These are phyloP conservation scores for Cutaneotrichosporon sp. DNA, from an alignment of 1,284 basidiomycete species.

Conservation along the genomic window DNA sequence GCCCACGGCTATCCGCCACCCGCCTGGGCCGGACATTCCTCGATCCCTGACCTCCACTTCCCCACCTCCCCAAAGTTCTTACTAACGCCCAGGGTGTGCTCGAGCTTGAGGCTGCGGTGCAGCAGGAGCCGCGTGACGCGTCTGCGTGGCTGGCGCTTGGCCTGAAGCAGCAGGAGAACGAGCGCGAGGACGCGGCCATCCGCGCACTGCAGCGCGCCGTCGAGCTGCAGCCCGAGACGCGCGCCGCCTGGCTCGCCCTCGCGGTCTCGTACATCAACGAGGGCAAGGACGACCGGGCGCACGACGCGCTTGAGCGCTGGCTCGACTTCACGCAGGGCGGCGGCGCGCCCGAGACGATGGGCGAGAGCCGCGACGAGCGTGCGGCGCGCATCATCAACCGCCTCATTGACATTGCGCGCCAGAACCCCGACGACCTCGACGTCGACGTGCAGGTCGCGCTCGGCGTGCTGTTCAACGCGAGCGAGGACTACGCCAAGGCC, in stretches of 20 bases:
- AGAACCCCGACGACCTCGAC: slow-evolving; percentile 64
- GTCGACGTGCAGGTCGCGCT: slow-evolving; percentile 95
- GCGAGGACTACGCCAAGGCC: slow-evolving; percentile 89
- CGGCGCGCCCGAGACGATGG: slow-evolving; percentile 16
- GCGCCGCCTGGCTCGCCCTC: slow-evolving; percentile 86
- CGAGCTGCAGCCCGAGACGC: slow-evolving; percentile 72
- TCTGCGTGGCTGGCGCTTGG: slow-evolving; percentile 88
- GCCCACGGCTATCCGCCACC: too few species aligned
- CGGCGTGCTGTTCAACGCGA: slow-evolving; percentile 88
- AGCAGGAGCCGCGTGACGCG: slow-evolving; percentile 71
- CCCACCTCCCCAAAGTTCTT: background rate
- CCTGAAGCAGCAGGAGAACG: slow-evolving; percentile 97
- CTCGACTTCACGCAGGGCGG: slow-evolving; percentile 53
- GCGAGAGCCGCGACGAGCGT: slow-evolving; percentile 26
- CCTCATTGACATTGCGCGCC: slow-evolving; percentile 54
- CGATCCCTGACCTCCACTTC: slow-evolving; percentile 11
- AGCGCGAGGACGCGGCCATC: slow-evolving; percentile 89
- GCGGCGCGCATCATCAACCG: slow-evolving; percentile 43
- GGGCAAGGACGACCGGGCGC: slow-evolving; percentile 69
- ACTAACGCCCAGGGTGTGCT: slow-evolving; percentile 67
- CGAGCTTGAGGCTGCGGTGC: slow-evolving; percentile 87
- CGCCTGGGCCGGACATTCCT: background rate
- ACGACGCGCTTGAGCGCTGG: slow-evolving; percentile 83
- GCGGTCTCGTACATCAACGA: slow-evolving; percentile 94
- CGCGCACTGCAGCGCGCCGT: slow-evolving; percentile 79